Evolutionary conservation across 345 rosid genomes (phyloP), one percentile per base, ranked within the genome.

Genomic region (Eucalyptus regnans): DNA sequence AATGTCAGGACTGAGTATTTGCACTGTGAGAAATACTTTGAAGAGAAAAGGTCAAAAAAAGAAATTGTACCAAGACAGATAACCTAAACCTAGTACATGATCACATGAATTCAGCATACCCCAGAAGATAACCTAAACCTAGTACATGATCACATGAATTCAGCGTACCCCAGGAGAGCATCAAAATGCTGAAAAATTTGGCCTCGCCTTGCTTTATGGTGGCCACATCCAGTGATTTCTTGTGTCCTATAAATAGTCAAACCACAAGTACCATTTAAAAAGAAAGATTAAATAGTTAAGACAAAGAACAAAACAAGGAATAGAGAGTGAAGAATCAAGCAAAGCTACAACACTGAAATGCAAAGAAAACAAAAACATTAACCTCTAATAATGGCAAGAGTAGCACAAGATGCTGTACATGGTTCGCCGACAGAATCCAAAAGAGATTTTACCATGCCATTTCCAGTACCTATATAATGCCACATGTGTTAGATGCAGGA

Each of bases 81-180:
- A 37, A 56, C 44, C 29, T 51, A 86, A 52, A 86, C 62, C 10
- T 31, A 86, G 62, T 31, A 41, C 84, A 76, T 76, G 27, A 76
- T 76, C 31, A 48, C 83, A 62, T 29, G 17, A 29, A 64, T 41
- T 23, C 16, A 37, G 43, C 86, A 80, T 97, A 98, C 98, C 99
- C 99, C 99, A 98, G 43, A 33, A 51, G 8, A 51, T 51, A 37
- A 56, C 44, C 29, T 51, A 86, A 51, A 86, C 62, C 10, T n/a
- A 86, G 62, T 31, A 41, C 83, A 76, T 76, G 27, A 76, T 76
- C 31, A 48, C 83, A 62, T 29, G 17, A 29, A 64, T 41, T 23
- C 16, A 37, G 43, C 85, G 84, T 97, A 98, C 98, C 99, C 99
- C 99, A 98, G 46, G 99, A 97, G 88, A 98, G 97, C 99, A 96